A percentile compares a stretch with the other conserved stretches of the same genome.
These are phyloP conservation scores for Sicyos baderoa DNA, from an alignment of 306 rosid species.

Conservation along the genomic window DNA sequence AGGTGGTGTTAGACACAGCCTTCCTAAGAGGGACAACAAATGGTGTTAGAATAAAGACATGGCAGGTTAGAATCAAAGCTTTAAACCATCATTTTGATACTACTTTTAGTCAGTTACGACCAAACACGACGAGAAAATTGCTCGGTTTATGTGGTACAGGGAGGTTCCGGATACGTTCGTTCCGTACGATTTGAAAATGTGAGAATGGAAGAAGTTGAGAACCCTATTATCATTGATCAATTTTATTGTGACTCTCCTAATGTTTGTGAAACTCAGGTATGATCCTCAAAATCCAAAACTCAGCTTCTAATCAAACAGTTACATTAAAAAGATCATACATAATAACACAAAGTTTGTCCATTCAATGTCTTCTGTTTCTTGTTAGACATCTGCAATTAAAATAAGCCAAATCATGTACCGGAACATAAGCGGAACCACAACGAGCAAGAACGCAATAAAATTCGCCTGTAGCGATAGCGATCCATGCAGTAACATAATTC, in stretches of 20 bases:
- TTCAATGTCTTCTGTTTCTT: slow-evolving; percentile 7
- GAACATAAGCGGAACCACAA: slow-evolving; percentile 74
- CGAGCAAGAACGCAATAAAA: slow-evolving; percentile 70
- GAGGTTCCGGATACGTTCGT: slow-evolving; percentile 86
- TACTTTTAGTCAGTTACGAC: neutral
- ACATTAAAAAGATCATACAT: neutral
- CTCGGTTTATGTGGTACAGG: slow-evolving; percentile 34
- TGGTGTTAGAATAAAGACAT: slow-evolving; percentile 90
- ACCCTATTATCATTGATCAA: slow-evolving; percentile 89
- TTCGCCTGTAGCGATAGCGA: slow-evolving; percentile 80
- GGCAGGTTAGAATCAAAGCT: slow-evolving; percentile 60
- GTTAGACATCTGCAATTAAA: slow-evolving; percentile 67
- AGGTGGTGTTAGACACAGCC: slow-evolving; percentile 87
- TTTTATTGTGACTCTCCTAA: slow-evolving; percentile 92
- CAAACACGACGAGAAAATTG: neutral
- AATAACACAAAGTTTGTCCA: neutral
- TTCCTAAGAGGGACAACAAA: slow-evolving; percentile 45
- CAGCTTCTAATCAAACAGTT: neutral
- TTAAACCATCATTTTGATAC: neutral
- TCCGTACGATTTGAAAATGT: slow-evolving; percentile 80
- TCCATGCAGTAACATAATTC: slow-evolving; percentile 74
- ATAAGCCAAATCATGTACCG: slow-evolving; percentile 64
- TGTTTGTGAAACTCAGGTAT: slow-evolving; percentile 68
- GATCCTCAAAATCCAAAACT: neutral
- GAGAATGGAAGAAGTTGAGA: slow-evolving; percentile 63